Evolutionary conservation across 2,329 filamentous ascomycete species (phyloP).

Genomic region (Colletotrichum eleusines): DNA sequence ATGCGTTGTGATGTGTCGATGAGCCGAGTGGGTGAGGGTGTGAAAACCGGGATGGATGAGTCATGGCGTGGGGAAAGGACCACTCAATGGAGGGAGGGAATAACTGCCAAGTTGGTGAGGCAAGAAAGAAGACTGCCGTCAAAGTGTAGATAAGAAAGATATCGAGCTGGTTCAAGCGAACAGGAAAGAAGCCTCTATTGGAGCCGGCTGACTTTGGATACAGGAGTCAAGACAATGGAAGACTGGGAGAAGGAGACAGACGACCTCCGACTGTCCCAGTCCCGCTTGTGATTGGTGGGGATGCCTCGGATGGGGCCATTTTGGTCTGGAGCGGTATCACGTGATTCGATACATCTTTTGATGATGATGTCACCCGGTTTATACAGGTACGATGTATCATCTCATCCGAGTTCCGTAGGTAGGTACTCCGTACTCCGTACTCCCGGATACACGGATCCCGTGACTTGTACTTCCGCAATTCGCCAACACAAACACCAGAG

Average conservation of each 20-base stretch:
- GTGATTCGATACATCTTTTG: too few species aligned
- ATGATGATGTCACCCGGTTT: too few species aligned
- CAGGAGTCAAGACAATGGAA: background rate
- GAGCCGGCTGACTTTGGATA: background rate
- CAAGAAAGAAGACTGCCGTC: background rate
- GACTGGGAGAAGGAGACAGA: background rate
- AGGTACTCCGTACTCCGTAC: too few species aligned
- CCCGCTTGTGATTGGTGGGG: background rate
- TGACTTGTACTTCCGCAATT: too few species aligned
- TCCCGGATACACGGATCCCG: too few species aligned
- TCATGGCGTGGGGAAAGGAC: constrained; percentile 3
- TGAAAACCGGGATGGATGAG: constrained; percentile 3
- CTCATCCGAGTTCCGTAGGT: too few species aligned
- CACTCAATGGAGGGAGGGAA: background rate
- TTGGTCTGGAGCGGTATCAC: too few species aligned
- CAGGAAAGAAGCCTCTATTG: too few species aligned
- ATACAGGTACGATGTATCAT: too few species aligned
- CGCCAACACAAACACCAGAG: too few species aligned
- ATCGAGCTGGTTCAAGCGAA: background rate
- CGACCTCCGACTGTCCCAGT: background rate
- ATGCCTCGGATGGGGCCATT: rapidly evolving
- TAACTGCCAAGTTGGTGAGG: background rate
- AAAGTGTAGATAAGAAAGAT: too few species aligned
- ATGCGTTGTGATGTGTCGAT: background rate
- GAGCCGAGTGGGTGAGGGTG: background rate